Evolutionary conservation across 2,329 filamentous ascomycete genomes (phyloP).

Genomic region (Alternaria brassicae): DNA sequence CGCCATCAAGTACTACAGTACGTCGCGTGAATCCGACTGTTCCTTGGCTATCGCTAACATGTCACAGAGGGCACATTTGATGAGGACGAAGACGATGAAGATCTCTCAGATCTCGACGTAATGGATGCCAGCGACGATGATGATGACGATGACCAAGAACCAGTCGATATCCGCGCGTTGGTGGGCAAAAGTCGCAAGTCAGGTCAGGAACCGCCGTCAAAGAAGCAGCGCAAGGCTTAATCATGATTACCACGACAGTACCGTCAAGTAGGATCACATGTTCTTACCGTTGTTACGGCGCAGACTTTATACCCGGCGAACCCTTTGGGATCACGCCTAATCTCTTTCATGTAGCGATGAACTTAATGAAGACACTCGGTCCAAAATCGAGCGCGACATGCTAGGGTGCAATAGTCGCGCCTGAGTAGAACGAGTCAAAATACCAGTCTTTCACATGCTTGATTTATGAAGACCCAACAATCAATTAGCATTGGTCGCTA

Average conservation of each 20-base stretch:
- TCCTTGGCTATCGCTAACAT: conserved; percentile 47
- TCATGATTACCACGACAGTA: not conserved
- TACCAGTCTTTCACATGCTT: not conserved
- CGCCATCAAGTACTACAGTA: conserved; percentile 91
- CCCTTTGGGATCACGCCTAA: not conserved
- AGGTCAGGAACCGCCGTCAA: conserved; percentile 39
- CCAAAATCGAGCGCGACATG: not conserved
- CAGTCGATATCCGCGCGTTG: conserved; percentile 56
- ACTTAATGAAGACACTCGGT: not conserved
- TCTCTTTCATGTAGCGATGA: not conserved
- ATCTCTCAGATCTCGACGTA: conserved; percentile 71
- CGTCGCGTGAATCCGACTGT: conserved; percentile 49
- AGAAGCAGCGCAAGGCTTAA: conserved; percentile 53
- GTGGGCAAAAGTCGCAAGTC: conserved; percentile 58
- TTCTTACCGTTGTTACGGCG: not conserved
- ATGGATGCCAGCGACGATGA: conserved; percentile 51
- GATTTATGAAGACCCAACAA: conserved; percentile 2
- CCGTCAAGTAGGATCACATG: not conserved
- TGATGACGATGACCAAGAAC: conserved; percentile 62
- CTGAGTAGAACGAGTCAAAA: not conserved
- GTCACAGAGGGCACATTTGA: conserved; percentile 63
- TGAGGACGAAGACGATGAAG: conserved; percentile 58
- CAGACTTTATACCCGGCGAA: conserved; percentile 14
- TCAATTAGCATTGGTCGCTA: not conserved
- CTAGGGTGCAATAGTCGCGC: not conserved